Evolutionary conservation across 257 asterid genomes (phyloP), one percentile per base, ranked within the genome.

Genomic region (Solanum verrucosum): DNA sequence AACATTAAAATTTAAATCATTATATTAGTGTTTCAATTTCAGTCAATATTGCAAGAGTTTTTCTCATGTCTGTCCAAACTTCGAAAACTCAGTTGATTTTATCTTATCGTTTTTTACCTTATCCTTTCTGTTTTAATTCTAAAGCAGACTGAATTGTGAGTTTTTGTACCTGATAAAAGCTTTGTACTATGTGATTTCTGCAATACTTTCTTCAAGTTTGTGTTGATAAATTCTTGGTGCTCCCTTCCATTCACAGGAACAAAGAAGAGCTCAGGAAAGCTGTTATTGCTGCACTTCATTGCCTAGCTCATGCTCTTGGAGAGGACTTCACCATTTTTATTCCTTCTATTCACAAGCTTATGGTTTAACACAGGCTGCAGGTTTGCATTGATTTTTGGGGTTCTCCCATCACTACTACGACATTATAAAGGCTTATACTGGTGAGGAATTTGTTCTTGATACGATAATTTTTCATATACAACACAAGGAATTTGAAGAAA

Each of bases 401-500:
- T 27, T 33, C 9, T 38, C 35, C 86, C 70, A 52, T 74, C 59
- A 63, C 56, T 52, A 38, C 60, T 63, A 85, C 25, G 21, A 67
- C 40, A 34, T 21, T 86, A 63, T 87, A 59, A 75, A 86, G 87
- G 86, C n/a, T 84, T 87, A 34, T 83, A 59, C 37, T 42, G 3
- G 25, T 44, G 25, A 42, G 84, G 65, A 42, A 42, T 79, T 42
- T 79, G 25, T 25, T 25, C 84, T 42, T 79, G 84, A 79, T 25
- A 79, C 16, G 29, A 42, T 25, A 79, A 79, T 79, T 75, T 90
- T 88, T 86, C 70, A 87, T 86, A 78, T 87, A 88, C 94, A 97
- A 98, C 99, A 97, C 88, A 94, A 93, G 92, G 98, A 97, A 86
- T 97, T 97, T 67, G 98, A 97, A 92, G 99, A 95, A 89, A 96